Base-by-base conservation (phyloP, 306 rosid species). In the Psophocarpus tetragonolobus region DNA sequence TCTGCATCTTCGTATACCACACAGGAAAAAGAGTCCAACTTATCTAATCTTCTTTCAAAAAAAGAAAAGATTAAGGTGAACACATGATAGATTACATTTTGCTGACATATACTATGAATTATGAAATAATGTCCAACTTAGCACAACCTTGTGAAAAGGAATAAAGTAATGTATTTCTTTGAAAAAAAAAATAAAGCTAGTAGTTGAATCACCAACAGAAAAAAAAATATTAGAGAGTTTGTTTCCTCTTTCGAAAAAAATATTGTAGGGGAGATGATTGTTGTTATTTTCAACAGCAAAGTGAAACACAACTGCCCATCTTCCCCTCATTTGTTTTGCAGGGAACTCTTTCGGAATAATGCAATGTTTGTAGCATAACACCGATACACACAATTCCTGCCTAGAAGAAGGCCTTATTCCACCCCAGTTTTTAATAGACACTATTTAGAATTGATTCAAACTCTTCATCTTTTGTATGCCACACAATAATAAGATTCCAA, bases 331-430 rank as follows among this genome's bases (percentile, higher is more conserved):
- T 15, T 13, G 76, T 87, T 7, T 85, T 56, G 85, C 93, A 85
- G 83, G 81, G 81, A 87, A 87, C 62, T 69, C 90, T 87, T 85
- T 87, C 86, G 80, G 87, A 54, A 48, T 77, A 82, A 79, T 71
- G 91, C 91, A 85, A 21, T 62, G 64, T 44, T 57, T 42, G 44
- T 11, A 68, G 88, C 91, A 79, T 84, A 56, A 79, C 54, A 87
- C 84, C 79, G 86, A 87, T 89, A 87, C 84, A 87, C 88, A 84
- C 88, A 84, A 84, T 84, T 88, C 80, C 90, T 77, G 88, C 90
- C 17, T n/a, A 81, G 35, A 53, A 74, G 36, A 44, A 67, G 50
- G 75, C 20, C 64, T 18, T 75, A 24, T 24, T 33, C 38, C 76
- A 39, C 74, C 13, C 21, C 38, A 66, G 26, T 44, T 54, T 74